Base-by-base conservation (phyloP, 2,329 filamentous ascomycete species). In the Scorias spongiosa region DNA sequence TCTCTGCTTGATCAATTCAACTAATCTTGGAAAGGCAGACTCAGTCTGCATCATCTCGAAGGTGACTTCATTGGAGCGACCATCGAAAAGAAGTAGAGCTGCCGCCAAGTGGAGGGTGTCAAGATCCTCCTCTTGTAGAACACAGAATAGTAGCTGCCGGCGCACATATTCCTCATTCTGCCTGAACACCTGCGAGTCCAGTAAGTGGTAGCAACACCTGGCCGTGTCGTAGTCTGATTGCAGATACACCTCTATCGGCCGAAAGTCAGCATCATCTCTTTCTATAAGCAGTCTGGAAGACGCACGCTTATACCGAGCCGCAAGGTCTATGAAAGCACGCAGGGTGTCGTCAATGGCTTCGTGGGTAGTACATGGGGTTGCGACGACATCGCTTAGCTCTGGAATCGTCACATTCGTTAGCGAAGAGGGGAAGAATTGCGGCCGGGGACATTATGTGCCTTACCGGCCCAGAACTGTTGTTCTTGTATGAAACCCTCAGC, bases 41-140 rank as follows among this genome's bases (percentile, higher is more conserved):
- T 93, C 86, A 17, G 76, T 70, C 53, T 91, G 82, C 86, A 98
- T 93, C 67, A 82, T 77, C 53, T 83, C 79, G 58, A 95, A 93
- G 1, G 81, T 81, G 20, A 69, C 64, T 57, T 93, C 86, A 60
- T 89, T 76, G 38, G 74, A 68, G 47, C 81, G 80, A 38, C 89
- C 91, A 62, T 96, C 88, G 55, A 89, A 81, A 17, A 96, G 75
- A 29, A 98, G 73, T 55, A 95, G 80, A 48, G 81, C 86, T 18
- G 81, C 76, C 47, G 93, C 84, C 47, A 87, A 72, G 61, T 93
- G 84, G 40, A 98, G 70, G n/a, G 80, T 77, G 29, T 77, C 75
- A 14, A 76, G 66, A 51, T 93, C 84, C 56, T 95, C 88, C 65
- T 96, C 91, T 72, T 94, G 75, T 43, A 95, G 67, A 42, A 98